Evolutionary conservation across 202 grass and related monocot genomes (phyloP).

Genomic region (Panicum virgatum): DNA sequence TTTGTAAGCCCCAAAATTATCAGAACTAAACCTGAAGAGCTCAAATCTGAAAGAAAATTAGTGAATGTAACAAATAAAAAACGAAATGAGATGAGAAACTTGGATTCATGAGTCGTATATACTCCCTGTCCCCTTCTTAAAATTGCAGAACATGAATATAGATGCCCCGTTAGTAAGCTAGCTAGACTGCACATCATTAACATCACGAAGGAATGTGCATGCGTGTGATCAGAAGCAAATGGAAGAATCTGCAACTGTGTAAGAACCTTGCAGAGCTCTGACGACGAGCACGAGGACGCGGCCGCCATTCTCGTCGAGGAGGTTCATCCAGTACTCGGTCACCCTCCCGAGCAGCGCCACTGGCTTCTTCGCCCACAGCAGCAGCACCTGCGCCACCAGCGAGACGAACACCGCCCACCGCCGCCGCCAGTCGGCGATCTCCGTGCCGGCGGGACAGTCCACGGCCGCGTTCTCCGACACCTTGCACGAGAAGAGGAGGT

Average conservation of each 20-base stretch:
- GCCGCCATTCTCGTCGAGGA: slow-evolving; percentile 56
- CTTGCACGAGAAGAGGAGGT: slow-evolving; percentile 57
- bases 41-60: neutral
- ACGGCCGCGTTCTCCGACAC: slow-evolving; percentile 52
- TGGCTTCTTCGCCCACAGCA: slow-evolving; percentile 56
- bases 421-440: slow-evolving; percentile 40
- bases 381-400: slow-evolving; percentile 60
- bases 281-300: slow-evolving; percentile 41
- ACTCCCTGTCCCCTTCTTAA: neutral
- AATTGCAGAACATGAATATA: neutral
- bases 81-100: neutral
- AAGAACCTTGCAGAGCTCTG: slow-evolving; percentile 60
- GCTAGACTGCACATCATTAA: neutral
- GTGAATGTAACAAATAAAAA: neutral
- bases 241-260: neutral
- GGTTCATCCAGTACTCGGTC: slow-evolving; percentile 71
- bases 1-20: neutral
- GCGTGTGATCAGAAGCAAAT: neutral
- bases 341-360: slow-evolving; percentile 51
- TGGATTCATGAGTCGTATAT: neutral
- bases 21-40: neutral
- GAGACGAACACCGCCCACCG: slow-evolving; percentile 74
- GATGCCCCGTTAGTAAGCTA: neutral
- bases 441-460: slow-evolving; percentile 56
- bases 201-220: neutral